Evolutionary conservation across 2,329 filamentous ascomycete species (phyloP).

Genomic region (Salinomyces thailandicus): DNA sequence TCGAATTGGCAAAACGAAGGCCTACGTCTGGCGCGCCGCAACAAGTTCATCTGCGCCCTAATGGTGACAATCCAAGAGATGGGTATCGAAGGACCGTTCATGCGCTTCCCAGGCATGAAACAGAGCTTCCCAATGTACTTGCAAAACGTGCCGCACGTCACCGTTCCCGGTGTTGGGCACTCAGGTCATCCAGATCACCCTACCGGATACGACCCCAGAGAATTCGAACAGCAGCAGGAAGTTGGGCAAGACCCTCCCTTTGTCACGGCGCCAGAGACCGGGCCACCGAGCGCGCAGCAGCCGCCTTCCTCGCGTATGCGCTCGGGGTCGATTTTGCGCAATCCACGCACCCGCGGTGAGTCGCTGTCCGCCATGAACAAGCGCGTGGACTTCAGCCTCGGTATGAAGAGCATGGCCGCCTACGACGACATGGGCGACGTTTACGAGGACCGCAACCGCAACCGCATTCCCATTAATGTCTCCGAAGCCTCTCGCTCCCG

Average conservation of each 20-base stretch:
- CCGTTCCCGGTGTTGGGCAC: constrained; percentile 32
- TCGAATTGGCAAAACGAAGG: constrained; percentile 94
- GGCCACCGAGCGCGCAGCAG: constrained; percentile 9
- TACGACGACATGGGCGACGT: constrained; percentile 54
- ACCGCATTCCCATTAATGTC: constrained; percentile 34
- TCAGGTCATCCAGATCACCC: constrained; percentile 37
- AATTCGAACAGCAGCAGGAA: constrained; percentile 11
- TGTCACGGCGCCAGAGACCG: constrained; percentile 25
- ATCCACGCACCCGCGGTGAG: constrained; percentile 43
- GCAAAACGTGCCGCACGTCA: constrained; percentile 39
- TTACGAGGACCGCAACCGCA: constrained; percentile 45
- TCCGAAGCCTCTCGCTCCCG: constrained; percentile 27
- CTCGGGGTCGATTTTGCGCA: constrained; percentile 42
- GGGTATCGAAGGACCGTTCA: constrained; percentile 73
- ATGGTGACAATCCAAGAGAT: constrained; percentile 77
- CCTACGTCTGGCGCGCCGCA: constrained; percentile 76
- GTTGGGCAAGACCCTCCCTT: constrained; percentile 33
- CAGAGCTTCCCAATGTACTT: constrained; percentile 58
- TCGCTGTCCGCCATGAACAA: constrained; percentile 48
- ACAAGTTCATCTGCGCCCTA: constrained; percentile 86
- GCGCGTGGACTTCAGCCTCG: constrained; percentile 60
- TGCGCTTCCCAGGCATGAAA: constrained; percentile 59
- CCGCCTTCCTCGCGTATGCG: constrained; percentile 23
- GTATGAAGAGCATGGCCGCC: constrained; percentile 43
- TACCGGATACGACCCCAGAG: constrained; percentile 25